These are phyloP conservation scores for Falciphora oryzae DNA, from an alignment of 2,329 filamentous ascomycete genomes.

Conservation along the genomic window DNA sequence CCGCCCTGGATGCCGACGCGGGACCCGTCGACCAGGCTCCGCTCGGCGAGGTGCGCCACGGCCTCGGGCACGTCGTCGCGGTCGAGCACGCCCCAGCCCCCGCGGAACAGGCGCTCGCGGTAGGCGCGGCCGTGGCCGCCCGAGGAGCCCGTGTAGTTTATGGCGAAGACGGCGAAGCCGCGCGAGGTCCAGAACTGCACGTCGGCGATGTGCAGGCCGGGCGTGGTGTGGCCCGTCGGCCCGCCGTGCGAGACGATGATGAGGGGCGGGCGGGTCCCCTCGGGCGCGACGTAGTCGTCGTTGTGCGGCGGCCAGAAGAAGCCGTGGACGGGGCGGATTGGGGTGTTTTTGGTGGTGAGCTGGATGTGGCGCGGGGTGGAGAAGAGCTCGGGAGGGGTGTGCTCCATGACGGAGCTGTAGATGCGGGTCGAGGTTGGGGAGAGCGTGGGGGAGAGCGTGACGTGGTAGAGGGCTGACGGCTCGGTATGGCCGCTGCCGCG, in stretches of 20 bases:
- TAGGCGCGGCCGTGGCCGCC: constrained; percentile 43
- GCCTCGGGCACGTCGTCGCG: constrained; percentile 43
- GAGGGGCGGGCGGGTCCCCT: constrained; percentile 37
- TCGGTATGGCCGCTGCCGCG: constrained; percentile 28
- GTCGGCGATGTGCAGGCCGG: constrained; percentile 34
- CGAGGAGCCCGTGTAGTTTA: constrained; percentile 48
- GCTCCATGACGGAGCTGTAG: too few relatives aligned
- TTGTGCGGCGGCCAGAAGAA: constrained; percentile 46
- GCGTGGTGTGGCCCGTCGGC: constrained; percentile 37
- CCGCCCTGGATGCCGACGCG: constrained; percentile 27
- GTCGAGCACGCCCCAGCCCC: constrained; percentile 44
- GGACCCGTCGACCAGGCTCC: constrained; percentile 15
- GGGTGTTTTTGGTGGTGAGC: constrained; percentile 18
- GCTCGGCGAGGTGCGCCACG: constrained; percentile 33
- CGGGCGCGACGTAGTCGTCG: constrained; percentile 32
- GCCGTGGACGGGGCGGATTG: constrained; percentile 32
- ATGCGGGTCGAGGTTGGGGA: constrained; percentile 21
- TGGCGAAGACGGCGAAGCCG: constrained; percentile 43
- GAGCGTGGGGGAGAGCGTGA: constrained; percentile 23
- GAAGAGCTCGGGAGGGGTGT: constrained; percentile 25
- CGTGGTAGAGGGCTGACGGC: constrained; percentile 28
- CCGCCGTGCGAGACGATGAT: constrained; percentile 47
- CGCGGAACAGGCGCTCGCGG: constrained; percentile 39
- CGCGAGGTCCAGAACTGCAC: constrained; percentile 49
- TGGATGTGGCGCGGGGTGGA: constrained; percentile 29